Evolutionary conservation across 75 land plant genomes (phyloP), one percentile per base, ranked within the genome.

Genomic region (Larix kaempferi): DNA sequence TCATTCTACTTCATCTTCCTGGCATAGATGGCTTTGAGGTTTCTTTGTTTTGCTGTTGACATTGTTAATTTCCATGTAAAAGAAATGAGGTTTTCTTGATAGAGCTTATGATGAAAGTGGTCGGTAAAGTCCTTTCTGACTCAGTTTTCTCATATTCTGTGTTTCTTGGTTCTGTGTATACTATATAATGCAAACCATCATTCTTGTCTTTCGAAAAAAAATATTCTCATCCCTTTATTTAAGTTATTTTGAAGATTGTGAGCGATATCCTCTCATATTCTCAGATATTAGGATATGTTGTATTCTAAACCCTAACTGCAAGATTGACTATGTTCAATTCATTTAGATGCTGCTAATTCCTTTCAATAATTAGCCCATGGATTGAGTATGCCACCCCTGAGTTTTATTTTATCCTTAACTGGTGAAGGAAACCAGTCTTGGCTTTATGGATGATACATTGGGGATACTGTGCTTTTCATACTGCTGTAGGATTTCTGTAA

Each of bases 61-160:
- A 21, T 69, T n/a, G 3, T 37, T 67, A 41, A 15, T 41, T 37
- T 37, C 6, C 41, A 22, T 69, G 22, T 69, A 37, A 69, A 7
- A 69, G 73, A 41, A 41, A 69, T 39, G 72, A 23, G 72, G 13
- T 39, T 39, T 69, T 69, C 52, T 39, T 21, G 41, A 0, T 39
- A 39, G 73, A 69, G 73, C n/a, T 69, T 41, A 39, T 39, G 11
- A n/a, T 37, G 49, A 41, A 69, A 19, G n/a, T 21, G 73, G 54
- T 69, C n/a, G 21, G 13, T 69, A n/a, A 69, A 22, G 49, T 69
- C 73, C 73, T 41, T n/a, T 69, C 52, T n/a, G 73, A 41, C 52
- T 4, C 39, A 65, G 10, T 15, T 35, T 33, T 0, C 2, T 25
- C 69, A 33, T 69, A 13, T 69, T 49, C 8, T 49, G 11, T 49